Base-by-base conservation (phyloP, 83 land plant species). In the Isoetes engelmannii region DNA sequence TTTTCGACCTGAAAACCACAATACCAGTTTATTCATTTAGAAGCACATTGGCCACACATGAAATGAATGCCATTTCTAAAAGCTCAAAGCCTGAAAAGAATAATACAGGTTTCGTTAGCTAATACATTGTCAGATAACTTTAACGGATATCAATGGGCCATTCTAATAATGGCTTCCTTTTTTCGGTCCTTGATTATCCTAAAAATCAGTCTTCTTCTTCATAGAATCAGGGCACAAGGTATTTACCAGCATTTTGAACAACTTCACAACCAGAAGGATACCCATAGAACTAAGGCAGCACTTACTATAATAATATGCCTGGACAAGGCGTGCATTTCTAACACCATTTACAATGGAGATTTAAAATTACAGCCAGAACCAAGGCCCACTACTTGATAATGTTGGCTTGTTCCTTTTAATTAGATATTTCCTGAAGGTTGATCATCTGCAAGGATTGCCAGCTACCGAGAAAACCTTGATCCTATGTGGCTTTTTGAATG, bases 1-100 rank as follows among this genome's bases (percentile, higher is more conserved):
- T 64, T 64, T 9, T 64, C 67, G 10, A 47, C 67, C 67, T 64
- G 53, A 1, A 64, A 28, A 64, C 2, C 18, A 44, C 10, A 8
- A 37, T 9, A 44, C 47, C 54, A 12, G 15, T 12, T n/a, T 51
- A 12, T n/a, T 12, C 12, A 51, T 12, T 51, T 12, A 51, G 1
- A 15, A 12, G 54, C 15, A 51, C 54, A 51, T n/a, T 51, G n/a
- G 12, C 54, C 15, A 12, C 54, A 12, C 54, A 12, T n/a, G 12
- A 10, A 12, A 10, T 51, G n/a, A 12, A 0, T 51, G n/a, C 15
- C 54, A 12, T 3, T 51, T n/a, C 15, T 3, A 12, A 10, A 12
- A 10, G 7, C 54, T 51, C 54, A 12, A 10, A 1, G n/a, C 15
- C 54, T 51, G n/a, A 12, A 10, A 12, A 15, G 12, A 12, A 51